phyloP scores from a whole-genome alignment of 179 eudicot species.

The Beta lomatogona region DNA sequence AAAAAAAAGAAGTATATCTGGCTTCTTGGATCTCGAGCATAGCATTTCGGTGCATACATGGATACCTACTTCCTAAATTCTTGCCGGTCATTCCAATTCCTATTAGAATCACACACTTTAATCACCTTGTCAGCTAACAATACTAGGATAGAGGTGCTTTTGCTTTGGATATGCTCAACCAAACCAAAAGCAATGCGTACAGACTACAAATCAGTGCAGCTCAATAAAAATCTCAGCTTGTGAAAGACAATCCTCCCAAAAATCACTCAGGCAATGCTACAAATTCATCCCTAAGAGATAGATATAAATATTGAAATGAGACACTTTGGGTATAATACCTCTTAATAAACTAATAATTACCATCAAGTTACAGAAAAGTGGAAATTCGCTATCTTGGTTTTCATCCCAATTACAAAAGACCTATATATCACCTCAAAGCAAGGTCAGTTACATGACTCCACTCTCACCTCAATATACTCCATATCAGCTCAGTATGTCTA shows the following conservation, averaged over 20 bases:
- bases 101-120: not conserved
- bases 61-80: not conserved
- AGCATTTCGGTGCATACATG: not conserved
- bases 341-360: not conserved
- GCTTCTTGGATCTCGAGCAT: not conserved
- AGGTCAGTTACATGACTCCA: not conserved
- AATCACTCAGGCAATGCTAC: not conserved
- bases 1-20: not conserved
- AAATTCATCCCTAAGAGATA: not conserved
- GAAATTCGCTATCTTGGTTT: not conserved
- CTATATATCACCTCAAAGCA: constrained; percentile 1
- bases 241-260: not conserved
- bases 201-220: not conserved
- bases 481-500: constrained; percentile 16
- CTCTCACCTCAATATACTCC: constrained; percentile 20
- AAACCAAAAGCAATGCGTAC: not conserved
- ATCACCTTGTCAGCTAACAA: not conserved
- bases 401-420: not conserved
- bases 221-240: not conserved
- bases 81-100: not conserved
- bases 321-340: not conserved
- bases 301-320: not conserved
- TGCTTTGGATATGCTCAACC: not conserved
- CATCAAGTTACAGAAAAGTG: not conserved
- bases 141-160: not conserved